phyloP scores from a whole-genome alignment of 176 grass and related monocot genomes.

The Cenchrus fungigraminus region DNA sequence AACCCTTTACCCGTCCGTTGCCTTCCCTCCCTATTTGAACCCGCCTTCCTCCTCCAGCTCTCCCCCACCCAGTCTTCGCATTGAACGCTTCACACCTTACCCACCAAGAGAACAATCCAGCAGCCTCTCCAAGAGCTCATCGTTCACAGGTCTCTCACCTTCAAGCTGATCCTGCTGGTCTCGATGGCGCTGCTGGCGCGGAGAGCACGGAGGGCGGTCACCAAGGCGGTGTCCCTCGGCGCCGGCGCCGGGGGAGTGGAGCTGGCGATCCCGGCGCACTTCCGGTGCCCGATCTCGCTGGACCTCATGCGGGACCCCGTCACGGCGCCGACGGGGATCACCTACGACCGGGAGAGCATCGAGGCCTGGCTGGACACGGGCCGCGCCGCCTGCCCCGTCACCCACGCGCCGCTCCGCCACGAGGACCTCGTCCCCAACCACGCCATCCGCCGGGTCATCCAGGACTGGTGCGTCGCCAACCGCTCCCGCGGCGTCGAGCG shows the following conservation, averaged over 20 bases:
- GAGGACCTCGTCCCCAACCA: constrained; percentile 93
- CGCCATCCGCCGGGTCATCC: constrained; percentile 70
- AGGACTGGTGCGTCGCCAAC: constrained; percentile 93
- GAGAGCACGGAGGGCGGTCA: constrained; percentile 29
- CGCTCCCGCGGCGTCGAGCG: constrained; percentile 78
- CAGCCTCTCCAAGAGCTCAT: constrained; percentile 1
- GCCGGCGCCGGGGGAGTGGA: not conserved
- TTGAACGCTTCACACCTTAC: constrained; percentile 43
- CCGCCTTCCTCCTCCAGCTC: constrained; percentile 29
- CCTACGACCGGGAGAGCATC: constrained; percentile 87
- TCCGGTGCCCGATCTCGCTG: constrained; percentile 84
- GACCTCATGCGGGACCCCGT: constrained; percentile 92
- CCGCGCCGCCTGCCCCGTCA: constrained; percentile 65
- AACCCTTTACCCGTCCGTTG: constrained; percentile 45
- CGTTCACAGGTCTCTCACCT: not conserved
- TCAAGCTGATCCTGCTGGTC: not conserved
- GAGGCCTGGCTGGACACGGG: constrained; percentile 85
- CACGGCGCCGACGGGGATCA: constrained; percentile 73
- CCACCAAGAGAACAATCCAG: not conserved
- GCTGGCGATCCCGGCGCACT: constrained; percentile 68
- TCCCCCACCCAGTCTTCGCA: constrained; percentile 19
- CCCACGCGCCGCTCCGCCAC: constrained; percentile 49
- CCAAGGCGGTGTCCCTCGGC: constrained; percentile 15
- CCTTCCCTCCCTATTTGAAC: constrained; percentile 61
- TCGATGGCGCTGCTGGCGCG: constrained; percentile 48